Evolutionary conservation across 2,329 filamentous ascomycete species (phyloP), one percentile per base, ranked within the genome.

Genomic region (Penicillium sp.): DNA sequence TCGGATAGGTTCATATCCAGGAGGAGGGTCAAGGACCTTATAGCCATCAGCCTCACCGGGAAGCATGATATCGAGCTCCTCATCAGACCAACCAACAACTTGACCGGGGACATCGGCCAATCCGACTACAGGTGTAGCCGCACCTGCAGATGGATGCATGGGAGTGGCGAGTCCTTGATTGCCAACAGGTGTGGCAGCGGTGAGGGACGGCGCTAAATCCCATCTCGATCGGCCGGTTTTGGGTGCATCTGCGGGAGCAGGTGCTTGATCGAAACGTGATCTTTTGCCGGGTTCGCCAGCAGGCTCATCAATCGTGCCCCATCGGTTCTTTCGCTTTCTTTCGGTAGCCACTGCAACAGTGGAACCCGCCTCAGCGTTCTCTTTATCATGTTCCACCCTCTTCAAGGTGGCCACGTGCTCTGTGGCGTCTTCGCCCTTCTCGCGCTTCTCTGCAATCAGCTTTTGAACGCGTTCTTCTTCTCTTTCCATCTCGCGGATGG

Each of bases 271-370:
- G 92, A 92, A 97, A 70, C 92, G 82, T 10, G 51, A 55, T 33
- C 19, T 43, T 28, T 51, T 50, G 22, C 12, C 45, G 37, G 47
- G 25, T 31, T 54, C 52, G 2, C 25, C 38, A 25, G 80, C 74
- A 37, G 78, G 67, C 25, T 79, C 70, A n/a, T 78, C 75, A n/a
- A 78, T 69, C 44, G 80, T 75, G 17, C 77, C 93, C 94, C 94
- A 99, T 74, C 94, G 86, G 81, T 95, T 91, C 82, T 96, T 97
- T 69, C 92, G 86, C 82, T 94, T 94, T 58, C 88, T 84, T 33
- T 86, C 84, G 25, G 84, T 78, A 9, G 82, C 76, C 45, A 82
- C 83, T 60, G 82, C 80, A 65, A 88, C 84, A 46, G 89, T 82
- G 49, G 88, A 83, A 43, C 86, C 88, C 58, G 84, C 82, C 50